Base-by-base conservation (phyloP, 164 flowering plant species). In the Piper betle region DNA sequence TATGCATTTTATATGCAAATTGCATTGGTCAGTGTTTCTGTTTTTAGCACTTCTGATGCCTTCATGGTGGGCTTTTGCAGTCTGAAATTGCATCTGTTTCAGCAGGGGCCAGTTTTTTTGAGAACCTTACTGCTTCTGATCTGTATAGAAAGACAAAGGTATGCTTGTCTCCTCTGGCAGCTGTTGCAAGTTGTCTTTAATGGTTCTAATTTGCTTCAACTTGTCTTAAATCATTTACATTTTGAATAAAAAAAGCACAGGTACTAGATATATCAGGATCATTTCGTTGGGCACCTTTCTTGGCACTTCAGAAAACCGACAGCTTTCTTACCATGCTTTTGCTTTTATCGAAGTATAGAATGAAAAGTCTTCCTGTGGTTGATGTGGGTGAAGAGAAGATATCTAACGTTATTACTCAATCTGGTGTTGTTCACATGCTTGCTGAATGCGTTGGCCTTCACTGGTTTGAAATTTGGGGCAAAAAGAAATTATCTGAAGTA, bases 261-360 rank as follows among this genome's bases (percentile, higher is more conserved):
- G 99, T 94, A 59, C 68, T 69, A 57, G 99, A 94, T 59, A 91
- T 94, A 12, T 79, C 95, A 18, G 99, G 99, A 57, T 79, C 95
- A 38, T 94, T 94, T 66, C 87, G 99, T 0, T 94, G 99, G 99
- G 99, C 97, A 2, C 99, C 99, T 37, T 94, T 94, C 74, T 92
- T 94, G 43, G 95, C 97, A n/a, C 69, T 91, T 75, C 95, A 88
- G 76, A 77, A 69, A 37, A 72, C 85, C 0, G 87, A 94, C 73
- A 80, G 93, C 58, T 88, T 91, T 59, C 62, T 94, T 70, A 91
- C 99, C 37, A 88, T 94, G 95, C 81, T 94, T 6, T 64, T 94
- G 73, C 78, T 94, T 64, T 84, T 94, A 19, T 94, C 99, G 8
- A 91, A 94, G 69, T 91, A 94, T 78, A 88, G 84, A 77, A 90